Evolutionary conservation across 495 filamentous ascomycete species (phyloP), one percentile per base, ranked within the genome.

Genomic region (Aspergillus wentii): DNA sequence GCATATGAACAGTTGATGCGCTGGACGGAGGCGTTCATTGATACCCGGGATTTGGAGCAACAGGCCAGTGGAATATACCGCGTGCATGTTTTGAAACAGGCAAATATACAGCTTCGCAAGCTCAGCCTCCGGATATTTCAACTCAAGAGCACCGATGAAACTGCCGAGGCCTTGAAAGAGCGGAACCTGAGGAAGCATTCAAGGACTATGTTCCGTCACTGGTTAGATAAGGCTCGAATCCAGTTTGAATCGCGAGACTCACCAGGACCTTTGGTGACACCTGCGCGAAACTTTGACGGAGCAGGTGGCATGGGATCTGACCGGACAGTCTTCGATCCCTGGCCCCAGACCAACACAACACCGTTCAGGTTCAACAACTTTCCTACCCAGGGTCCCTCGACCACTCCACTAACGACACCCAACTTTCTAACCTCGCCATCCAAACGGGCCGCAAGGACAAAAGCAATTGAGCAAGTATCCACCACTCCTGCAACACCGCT

Each of bases 341-440:
- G 61, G 61, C 60, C 57, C 43, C 63, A 60, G 17, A 51, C 57
- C 19, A 68, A 75, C 43, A 69, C 68, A 6, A 69, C 68, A 6
- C 73, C 68, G 4, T 67, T 79, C 42, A 72, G 73, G 35, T 37
- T 66, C 26, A 64, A 53, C 30, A 59, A 72, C 31, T 61, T 71
- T 38, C 61, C 60, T 15, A 46, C 59, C 26, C 56, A 66, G 20
- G 54, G 44, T 35, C 55, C 49, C 23, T 57, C 60, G 14, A 51
- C 61, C n/a, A 66, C 51, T 10, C 71, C 74, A 4, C 38, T 78
- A 16, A 52, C 54, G n/a, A 70, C 66, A 10, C 75, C 76, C 13
- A 78, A 59, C 30, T 75, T 72, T 49, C 44, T 78, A 35, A 69
- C 56, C 28, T 80, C 78, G 5, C 78, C 78, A 20, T 79, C 77